Percentiles rank a stretch among this genome's conserved stretches.
These are phyloP conservation scores for Bretziella fagacearum DNA, from an alignment of 2,329 filamentous ascomycete genomes.

Conservation along the genomic window DNA sequence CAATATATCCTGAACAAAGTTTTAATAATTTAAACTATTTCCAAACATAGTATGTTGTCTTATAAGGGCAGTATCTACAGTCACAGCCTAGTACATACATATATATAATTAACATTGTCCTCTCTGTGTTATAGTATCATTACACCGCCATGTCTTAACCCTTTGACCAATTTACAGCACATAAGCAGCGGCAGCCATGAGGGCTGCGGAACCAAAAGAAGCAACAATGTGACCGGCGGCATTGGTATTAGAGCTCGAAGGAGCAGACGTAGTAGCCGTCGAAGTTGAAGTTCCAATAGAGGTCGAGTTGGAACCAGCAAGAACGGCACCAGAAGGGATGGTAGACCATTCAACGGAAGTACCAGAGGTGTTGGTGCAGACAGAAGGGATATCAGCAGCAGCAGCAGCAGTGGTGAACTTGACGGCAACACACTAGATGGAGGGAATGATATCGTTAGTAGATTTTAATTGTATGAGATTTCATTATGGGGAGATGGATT, in stretches of 20 bases:
- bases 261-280: not conserved
- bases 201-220: slow-evolving; percentile 11
- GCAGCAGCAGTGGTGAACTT: slow-evolving; percentile 8
- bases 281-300: slow-evolving; percentile 5
- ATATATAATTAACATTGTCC: not conserved
- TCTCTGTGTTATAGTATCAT: not conserved
- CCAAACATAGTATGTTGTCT: not conserved
- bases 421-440: slow-evolving; percentile 12
- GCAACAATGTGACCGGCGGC: slow-evolving; percentile 9
- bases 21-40: not conserved
- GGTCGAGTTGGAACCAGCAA: slow-evolving; percentile 12
- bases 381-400: slow-evolving; percentile 8
- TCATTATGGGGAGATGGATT: not conserved
- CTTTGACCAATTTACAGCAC: slow-evolving; percentile 4
- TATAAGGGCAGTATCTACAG: too few species aligned
- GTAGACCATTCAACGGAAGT: slow-evolving; percentile 1
- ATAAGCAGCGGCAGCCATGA: slow-evolving; percentile 13
- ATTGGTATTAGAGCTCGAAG: slow-evolving; percentile 9
- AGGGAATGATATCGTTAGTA: not conserved
- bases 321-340: slow-evolving; percentile 9
- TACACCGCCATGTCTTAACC: not conserved
- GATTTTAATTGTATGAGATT: not conserved
- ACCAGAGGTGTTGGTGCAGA: slow-evolving; percentile 11
- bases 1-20: not conserved
- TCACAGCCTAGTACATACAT: not conserved